These are phyloP conservation scores for Friedmanniomyces endolithicus DNA, from an alignment of 495 filamentous ascomycete species.

Conservation along the genomic window DNA sequence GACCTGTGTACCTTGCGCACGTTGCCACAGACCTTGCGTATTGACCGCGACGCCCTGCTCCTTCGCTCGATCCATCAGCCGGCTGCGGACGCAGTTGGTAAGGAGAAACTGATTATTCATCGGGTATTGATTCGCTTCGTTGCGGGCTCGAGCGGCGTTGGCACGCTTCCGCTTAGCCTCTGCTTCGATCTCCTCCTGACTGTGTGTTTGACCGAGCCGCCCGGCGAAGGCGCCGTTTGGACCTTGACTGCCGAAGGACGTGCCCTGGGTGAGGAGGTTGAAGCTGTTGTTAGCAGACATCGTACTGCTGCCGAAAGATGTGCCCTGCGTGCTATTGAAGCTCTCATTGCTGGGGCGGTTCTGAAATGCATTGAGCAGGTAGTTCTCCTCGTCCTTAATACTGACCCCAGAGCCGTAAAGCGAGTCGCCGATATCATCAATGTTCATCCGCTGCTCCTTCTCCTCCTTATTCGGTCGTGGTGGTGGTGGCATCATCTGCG, in stretches of 20 bases:
- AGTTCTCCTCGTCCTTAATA: slow-evolving; percentile 68
- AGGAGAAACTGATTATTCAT: slow-evolving; percentile 48
- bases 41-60: slow-evolving; percentile 52
- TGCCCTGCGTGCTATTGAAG: slow-evolving; percentile 39
- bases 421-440: slow-evolving; percentile 61
- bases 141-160: slow-evolving; percentile 33
- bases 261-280: slow-evolving; percentile 39
- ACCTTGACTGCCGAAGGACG: slow-evolving; percentile 12
- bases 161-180: slow-evolving; percentile 41
- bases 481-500: slow-evolving; percentile 76
- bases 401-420: slow-evolving; percentile 70
- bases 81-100: slow-evolving; percentile 29
- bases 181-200: slow-evolving; percentile 35
- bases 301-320: slow-evolving; percentile 26
- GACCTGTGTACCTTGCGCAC: slow-evolving; percentile 29
- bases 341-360: slow-evolving; percentile 33
- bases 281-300: slow-evolving; percentile 32
- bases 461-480: slow-evolving; percentile 51
- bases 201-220: slow-evolving; percentile 29
- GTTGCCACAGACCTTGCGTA: slow-evolving; percentile 47
- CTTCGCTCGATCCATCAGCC: slow-evolving; percentile 37
- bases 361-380: slow-evolving; percentile 46
- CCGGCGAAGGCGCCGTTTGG: slow-evolving; percentile 5
- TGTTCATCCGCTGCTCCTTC: slow-evolving; percentile 41
- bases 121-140: slow-evolving; percentile 43